phyloP scores from a whole-genome alignment of 305 asterid species.

The Stenogyne calaminthoides region DNA sequence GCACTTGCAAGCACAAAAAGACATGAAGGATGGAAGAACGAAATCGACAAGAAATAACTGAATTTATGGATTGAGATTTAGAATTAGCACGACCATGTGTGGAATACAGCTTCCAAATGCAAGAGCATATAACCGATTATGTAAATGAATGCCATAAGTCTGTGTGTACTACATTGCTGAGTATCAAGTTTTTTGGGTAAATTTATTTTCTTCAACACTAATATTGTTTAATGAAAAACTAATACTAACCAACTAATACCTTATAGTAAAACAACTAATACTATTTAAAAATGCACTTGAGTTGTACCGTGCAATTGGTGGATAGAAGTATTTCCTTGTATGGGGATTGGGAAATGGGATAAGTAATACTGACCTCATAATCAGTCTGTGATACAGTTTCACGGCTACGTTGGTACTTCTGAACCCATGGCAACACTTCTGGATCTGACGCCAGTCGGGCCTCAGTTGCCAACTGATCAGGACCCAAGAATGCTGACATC shows the following conservation, averaged over 20 bases:
- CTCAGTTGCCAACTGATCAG: slow-evolving; percentile 88
- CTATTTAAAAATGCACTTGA: no score
- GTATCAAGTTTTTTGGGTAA: background rate
- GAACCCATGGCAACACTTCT: slow-evolving; percentile 88
- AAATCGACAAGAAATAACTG: background rate
- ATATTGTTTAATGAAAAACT: no score
- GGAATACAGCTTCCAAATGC: background rate
- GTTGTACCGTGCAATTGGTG: no score
- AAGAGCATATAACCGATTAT: background rate
- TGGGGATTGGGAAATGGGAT: no score
- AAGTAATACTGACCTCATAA: slow-evolving; percentile 57
- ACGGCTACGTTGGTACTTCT: slow-evolving; percentile 94
- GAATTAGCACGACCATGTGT: background rate
- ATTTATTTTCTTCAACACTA: no score
- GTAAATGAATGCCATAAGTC: background rate
- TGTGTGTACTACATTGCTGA: no score
- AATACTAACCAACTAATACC: no score
- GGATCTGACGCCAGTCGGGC: slow-evolving; percentile 74
- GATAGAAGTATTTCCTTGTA: no score
- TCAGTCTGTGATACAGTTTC: slow-evolving; percentile 94
- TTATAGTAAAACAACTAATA: no score
- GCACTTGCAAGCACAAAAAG: background rate
- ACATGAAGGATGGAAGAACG: background rate
- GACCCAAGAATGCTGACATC: slow-evolving; percentile 95
- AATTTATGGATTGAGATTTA: background rate